Evolutionary conservation across 2,329 filamentous ascomycete species (phyloP), one percentile per base, ranked within the genome.

Genomic region (Fusarium odoratissimum): DNA sequence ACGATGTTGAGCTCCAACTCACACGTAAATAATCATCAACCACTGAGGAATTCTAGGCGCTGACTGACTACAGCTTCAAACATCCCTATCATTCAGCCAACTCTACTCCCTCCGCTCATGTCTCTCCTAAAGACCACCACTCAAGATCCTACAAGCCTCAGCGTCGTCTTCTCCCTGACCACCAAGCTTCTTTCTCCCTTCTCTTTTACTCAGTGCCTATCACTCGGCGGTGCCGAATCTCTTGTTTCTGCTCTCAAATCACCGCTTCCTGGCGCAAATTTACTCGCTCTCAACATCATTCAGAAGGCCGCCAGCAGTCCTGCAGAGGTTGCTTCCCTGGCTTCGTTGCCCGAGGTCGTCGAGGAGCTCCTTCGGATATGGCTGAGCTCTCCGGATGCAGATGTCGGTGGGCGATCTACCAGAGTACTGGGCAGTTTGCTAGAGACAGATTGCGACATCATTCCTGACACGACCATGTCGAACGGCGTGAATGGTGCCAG

Each of bases 1-100:
- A 91, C 75, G 81, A 89, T 75, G 85, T 91, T 48, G 86, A 88
- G 74, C 84, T 91, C 8, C 88, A 91, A 75, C 81, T 91, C 21
- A 90, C 84, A 45, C 86, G 88, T 87, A 48, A 66, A 31, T n/a
- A 6, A 7, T 8, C 25, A 23, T 8, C 14, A 11, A 14, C 5
- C 13, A 12, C 28, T 10, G 4, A 54, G 11, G 28, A 19, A 33
- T 10, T 13, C 12, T 14, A 35, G 12, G 33, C 25, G 11, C 61
- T 69, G 57, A 70, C 49, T 52, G 21, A 1, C 3, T 5, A 58
- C 46, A 89, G 88, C 88, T 46, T 78, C 79, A 69, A 90, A 89
- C 74, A 88, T 85, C 38, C 84, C 83, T 1, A 81, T 85, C 6
- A 80, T 91, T 13, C 84, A 90, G 30, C 85, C 85, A 25, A 83